phyloP scores from a whole-genome alignment of 2,329 filamentous ascomycete species.

The Chalara sp. region DNA sequence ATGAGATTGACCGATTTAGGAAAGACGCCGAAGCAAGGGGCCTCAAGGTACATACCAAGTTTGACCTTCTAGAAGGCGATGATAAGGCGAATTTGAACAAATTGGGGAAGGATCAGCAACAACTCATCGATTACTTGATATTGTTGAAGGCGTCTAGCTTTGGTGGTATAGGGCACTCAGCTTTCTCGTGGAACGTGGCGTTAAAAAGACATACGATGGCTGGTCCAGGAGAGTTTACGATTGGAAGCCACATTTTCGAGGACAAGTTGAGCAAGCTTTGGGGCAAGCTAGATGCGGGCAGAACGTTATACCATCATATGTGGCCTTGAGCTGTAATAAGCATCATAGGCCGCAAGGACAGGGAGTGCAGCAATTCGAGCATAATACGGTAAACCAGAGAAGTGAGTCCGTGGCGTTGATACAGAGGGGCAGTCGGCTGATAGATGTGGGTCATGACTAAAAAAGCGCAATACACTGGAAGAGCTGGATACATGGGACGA shows the following conservation, averaged over 20 bases:
- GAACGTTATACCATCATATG: background rate
- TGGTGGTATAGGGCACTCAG: constrained; percentile 36
- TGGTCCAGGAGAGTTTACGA: background rate
- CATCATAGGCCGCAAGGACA: too few species aligned
- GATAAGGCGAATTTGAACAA: constrained; percentile 24
- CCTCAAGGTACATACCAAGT: constrained; percentile 28
- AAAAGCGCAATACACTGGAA: too few species aligned
- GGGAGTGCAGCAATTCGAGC: too few species aligned
- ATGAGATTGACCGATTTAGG: constrained; percentile 31
- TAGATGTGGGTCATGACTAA: too few species aligned
- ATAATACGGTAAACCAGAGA: too few species aligned
- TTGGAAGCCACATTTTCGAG: background rate
- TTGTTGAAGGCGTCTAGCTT: constrained; percentile 36
- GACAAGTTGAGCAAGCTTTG: background rate
- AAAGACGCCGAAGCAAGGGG: constrained; percentile 27
- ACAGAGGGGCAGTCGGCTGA: too few species aligned
- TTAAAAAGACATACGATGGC: constrained; percentile 18
- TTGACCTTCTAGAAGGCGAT: constrained; percentile 18
- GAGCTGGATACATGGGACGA: too few species aligned
- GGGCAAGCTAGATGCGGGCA: background rate
- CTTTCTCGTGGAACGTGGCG: constrained; percentile 41
- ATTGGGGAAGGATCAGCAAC: constrained; percentile 42
- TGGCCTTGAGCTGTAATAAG: background rate
- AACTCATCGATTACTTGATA: constrained; percentile 43
- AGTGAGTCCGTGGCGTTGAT: too few species aligned